Evolutionary conservation across 192 early-diverging fungal species (phyloP), one percentile per base, ranked within the genome.

Genomic region (Backusella westeae): DNA sequence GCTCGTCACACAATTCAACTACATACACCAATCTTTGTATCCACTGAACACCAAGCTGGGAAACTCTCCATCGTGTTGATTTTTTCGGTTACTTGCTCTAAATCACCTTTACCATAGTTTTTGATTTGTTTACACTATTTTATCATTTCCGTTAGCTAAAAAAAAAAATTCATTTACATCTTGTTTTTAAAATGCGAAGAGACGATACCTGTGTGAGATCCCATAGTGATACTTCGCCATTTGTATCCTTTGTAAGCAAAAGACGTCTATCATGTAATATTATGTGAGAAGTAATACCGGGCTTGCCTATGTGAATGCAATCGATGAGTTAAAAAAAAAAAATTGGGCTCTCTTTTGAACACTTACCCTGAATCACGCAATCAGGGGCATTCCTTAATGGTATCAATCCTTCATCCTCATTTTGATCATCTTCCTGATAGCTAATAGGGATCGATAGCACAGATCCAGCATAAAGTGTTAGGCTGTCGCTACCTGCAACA

Each of bases 41-140:
- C 96, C 7, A 99, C 87, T 1, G 91, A 84, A 85, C 97, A 98
- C 98, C 98, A 99, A 39, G 93, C 87, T 23, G 91, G 90, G 21
- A 96, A 89, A 29, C 91, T 94, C 75, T 97, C 96, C 10, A 84
- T 67, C 1, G 86, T 87, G 39, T 94, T 90, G 69, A 83, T 77
- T 41, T 87, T 76, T 32, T 90, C 83, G 21, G 84, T 80, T 21
- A 90, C 86, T 8, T 87, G 84, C 6, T 91, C 86, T 34, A 88
- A 74, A 21, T 87, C 86, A 0, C 82, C 82, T 7, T 85, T 87
- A 21, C 87, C 88, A 70, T 77, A 90, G 8, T 77, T 86, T 56
- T 89, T 89, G 19, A 89, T 41, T 83, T 85, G 84, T n/a, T 84
- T 82, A 59, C 90, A 90, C 85, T 86, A 3, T 39, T 35, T 10